Evolutionary conservation across 768 basidiomycete genomes (phyloP), one percentile per base, ranked within the genome.

Genomic region (Cystobasidium onofrii): DNA sequence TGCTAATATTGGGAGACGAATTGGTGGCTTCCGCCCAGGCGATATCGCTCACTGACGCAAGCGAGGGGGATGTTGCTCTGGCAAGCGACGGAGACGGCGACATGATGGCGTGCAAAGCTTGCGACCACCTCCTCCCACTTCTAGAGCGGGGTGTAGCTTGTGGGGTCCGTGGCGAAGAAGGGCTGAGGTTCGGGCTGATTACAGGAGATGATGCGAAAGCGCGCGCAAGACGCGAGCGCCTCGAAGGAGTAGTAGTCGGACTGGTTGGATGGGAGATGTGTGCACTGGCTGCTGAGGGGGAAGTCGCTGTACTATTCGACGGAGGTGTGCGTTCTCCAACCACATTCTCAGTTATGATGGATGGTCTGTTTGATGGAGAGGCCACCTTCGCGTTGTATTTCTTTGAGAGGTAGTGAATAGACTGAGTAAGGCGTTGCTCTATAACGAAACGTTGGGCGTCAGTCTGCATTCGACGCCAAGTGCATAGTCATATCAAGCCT

Each of bases 91-190:
- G 65, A 10, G 65, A 67, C 12, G 65, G 65, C 18, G 43, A 46
- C 20, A 67, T 31, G 41, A 67, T 67, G 25, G 65, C 65, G 25
- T 67, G 65, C 1, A 67, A 50, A 18, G 65, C 39, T 31, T 25
- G 36, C 25, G 39, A 52, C 65, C 65, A 67, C 15, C 23, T 50
- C 18, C 46, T 50, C 10, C 46, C 46, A n/a, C 3, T 50, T 25
- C 44, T 12, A 52, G 50, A 46, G 41, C 27, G 27, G 25, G 65
- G 50, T 6, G 65, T 43, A 31, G 12, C 31, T 31, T 39, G 27
- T 17, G 41, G 65, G 9, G 44, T 52, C 18, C 43, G 6, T 27
- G 46, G 65, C 15, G 65, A 67, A 23, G 65, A 27, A 27, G 27
- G 25, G 15, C 50, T 43, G 13, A 50, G 43, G 23, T 36, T 39